Conservation (phyloP, 148 eudicot species). For the Polygonum aviculare region DNA sequence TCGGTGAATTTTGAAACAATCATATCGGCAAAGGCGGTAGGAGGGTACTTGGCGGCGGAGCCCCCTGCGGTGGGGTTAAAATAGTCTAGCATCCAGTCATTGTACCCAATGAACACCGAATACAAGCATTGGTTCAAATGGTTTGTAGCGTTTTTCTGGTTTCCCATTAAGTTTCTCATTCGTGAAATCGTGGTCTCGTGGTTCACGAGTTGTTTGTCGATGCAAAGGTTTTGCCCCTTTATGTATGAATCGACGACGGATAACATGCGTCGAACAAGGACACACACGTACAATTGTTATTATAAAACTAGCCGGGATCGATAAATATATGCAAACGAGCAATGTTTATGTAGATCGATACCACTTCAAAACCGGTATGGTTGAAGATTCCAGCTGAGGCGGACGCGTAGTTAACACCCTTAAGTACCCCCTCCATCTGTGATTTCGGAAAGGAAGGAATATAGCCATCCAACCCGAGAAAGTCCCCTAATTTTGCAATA, state of each 20-base stretch:
- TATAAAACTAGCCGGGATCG: too few species aligned
- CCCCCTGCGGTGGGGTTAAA: neutral
- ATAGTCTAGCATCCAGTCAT: constrained; percentile 33
- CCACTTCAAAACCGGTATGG: neutral
- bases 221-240: constrained; percentile 19
- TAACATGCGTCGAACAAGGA: neutral
- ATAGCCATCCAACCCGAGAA: neutral
- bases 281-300: neutral
- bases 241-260: neutral
- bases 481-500: neutral
- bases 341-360: neutral
- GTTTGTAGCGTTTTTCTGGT: neutral
- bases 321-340: neutral
- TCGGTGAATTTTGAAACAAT: neutral
- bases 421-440: neutral
- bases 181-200: constrained; percentile 21
- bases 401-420: neutral
- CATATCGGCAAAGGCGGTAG: neutral
- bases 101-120: constrained; percentile 24
- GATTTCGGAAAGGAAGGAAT: neutral
- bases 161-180: constrained; percentile 9
- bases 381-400: neutral
- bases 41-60: neutral
- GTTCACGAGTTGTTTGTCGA: constrained; percentile 19
- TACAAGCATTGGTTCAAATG: constrained; percentile 22